phyloP scores from a whole-genome alignment of 75 land plant genomes.

The Chamaecyparis obtusa region DNA sequence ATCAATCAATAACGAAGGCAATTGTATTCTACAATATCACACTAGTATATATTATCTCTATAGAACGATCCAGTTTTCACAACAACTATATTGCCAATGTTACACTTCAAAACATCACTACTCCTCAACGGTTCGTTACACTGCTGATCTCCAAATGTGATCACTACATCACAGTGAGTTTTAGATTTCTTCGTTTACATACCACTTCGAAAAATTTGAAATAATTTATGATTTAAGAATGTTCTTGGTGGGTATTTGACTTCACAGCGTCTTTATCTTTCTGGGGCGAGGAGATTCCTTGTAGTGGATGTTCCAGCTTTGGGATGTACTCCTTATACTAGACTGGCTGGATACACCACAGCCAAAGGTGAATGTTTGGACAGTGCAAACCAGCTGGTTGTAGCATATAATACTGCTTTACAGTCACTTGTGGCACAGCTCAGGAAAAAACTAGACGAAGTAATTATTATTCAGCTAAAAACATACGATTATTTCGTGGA shows the following conservation, averaged over 20 bases:
- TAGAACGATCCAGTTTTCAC: too few relatives aligned
- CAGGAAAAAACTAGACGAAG: background rate
- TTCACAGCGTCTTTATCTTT: background rate
- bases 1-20: too few relatives aligned
- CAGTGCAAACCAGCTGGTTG: background rate
- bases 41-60: too few relatives aligned
- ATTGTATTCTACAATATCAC: too few relatives aligned
- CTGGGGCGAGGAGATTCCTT: background rate
- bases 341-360: background rate
- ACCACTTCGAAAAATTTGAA: too few relatives aligned
- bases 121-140: background rate
- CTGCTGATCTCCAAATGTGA: background rate
- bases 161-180: background rate
- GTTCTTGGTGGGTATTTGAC: background rate
- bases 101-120: background rate
- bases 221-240: too few relatives aligned
- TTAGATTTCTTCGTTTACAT: background rate
- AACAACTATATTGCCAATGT: background rate
- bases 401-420: background rate
- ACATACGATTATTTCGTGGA: background rate
- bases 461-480: background rate
- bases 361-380: background rate
- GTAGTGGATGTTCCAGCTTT: background rate
- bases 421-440: background rate
- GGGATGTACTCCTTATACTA: background rate